Percentiles rank a stretch among this genome's conserved stretches.
These are phyloP conservation scores for Backusella luteola DNA, from an alignment of 192 early-diverging fungal species.

Conservation along the genomic window DNA sequence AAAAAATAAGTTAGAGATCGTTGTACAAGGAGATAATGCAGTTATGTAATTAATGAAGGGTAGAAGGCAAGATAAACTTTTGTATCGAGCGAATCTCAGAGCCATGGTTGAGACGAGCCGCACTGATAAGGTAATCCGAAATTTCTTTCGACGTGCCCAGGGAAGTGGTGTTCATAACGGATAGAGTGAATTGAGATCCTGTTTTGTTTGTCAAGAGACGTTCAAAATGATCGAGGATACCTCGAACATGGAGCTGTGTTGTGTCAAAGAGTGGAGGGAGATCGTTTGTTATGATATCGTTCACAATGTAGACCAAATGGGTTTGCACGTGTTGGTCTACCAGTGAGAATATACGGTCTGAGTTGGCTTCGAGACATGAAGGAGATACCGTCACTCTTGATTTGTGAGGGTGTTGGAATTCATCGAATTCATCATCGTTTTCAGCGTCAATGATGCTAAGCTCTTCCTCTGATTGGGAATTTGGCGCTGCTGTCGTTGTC, in stretches of 20 bases:
- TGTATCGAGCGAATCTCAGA: not conserved
- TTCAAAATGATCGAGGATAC: conserved; percentile 1
- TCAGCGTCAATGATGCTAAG: not conserved
- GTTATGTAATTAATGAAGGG: not conserved
- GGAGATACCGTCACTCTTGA: not conserved
- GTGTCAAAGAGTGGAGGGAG: conserved; percentile 7
- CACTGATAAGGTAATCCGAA: not conserved
- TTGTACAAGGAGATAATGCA: not conserved
- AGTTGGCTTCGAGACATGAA: not conserved
- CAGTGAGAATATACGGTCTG: not conserved
- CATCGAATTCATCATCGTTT: not conserved
- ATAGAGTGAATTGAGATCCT: not conserved
- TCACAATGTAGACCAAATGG: not conserved
- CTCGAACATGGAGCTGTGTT: not conserved
- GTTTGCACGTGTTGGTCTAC: not conserved
- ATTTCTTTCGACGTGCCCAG: not conserved
- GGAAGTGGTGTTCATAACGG: not conserved
- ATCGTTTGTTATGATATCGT: not conserved
- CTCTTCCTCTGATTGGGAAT: not conserved
- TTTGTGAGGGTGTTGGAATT: not conserved
- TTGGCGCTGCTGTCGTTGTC: not conserved
- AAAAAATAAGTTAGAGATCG: not conserved
- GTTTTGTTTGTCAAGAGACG: not conserved
- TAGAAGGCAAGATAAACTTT: not conserved
- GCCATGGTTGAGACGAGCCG: not conserved